Percentiles rank a stretch among this genome's conserved stretches.
Evolutionary conservation across 108 stramenopile species (phyloP).

Genomic region (Nannochloropsis gaditana): DNA sequence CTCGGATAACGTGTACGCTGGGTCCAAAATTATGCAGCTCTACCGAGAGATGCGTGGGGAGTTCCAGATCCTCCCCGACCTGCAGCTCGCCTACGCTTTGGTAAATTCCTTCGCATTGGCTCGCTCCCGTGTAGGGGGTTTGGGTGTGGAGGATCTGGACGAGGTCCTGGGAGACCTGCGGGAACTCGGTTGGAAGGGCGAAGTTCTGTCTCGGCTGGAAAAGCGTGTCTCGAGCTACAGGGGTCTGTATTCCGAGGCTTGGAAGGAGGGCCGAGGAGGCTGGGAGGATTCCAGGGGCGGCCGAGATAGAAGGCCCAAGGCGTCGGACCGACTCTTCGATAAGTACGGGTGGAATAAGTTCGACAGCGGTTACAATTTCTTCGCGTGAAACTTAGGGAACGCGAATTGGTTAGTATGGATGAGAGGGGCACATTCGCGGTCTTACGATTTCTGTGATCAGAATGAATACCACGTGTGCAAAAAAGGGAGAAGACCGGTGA

Average conservation of each 20-base stretch:
- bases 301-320: background rate
- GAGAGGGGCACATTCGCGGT: background rate
- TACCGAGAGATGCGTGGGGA: background rate
- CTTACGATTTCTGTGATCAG: background rate
- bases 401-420: background rate
- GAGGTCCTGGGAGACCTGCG: background rate
- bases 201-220: background rate
- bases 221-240: background rate
- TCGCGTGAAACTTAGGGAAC: background rate
- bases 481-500: background rate
- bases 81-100: background rate
- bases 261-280: background rate
- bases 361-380: conserved; percentile 11
- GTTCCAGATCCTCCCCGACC: background rate
- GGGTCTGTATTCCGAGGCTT: background rate
- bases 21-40: background rate
- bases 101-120: background rate
- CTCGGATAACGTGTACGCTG: background rate
- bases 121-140: background rate
- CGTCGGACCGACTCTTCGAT: conserved; percentile 19
- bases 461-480: background rate
- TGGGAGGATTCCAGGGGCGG: background rate
- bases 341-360: background rate
- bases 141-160: background rate
- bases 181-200: background rate